Percentiles rank a stretch among this genome's conserved stretches.
Evolutionary conservation across 768 basidiomycete genomes (phyloP).

Genomic region (Rhizopogon salebrosus): DNA sequence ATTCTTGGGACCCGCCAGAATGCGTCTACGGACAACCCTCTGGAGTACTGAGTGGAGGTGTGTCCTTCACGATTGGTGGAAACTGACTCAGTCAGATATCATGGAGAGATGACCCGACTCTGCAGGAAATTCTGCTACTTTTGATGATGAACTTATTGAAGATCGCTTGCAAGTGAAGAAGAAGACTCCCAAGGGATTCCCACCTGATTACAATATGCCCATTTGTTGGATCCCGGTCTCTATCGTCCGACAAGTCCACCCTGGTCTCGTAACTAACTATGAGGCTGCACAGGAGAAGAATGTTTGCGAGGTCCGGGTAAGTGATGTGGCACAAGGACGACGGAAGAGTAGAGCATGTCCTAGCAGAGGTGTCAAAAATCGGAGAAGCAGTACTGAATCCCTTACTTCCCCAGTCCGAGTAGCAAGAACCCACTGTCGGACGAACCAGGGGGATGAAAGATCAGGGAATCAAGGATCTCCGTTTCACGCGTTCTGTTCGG

Average conservation of each 20-base stretch:
- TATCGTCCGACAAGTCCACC: slow-evolving; percentile 38
- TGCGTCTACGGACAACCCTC: slow-evolving; percentile 33
- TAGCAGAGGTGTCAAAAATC: no score
- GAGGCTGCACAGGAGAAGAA: slow-evolving; percentile 24
- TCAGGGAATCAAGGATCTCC: no score
- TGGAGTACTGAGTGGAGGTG: slow-evolving; percentile 40
- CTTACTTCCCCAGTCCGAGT: no score
- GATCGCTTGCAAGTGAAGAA: background rate
- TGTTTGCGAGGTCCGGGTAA: slow-evolving; percentile 14
- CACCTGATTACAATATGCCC: slow-evolving; percentile 23
- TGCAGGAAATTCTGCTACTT: no score
- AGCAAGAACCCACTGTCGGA: no score
- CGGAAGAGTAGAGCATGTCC: slow-evolving; percentile 2
- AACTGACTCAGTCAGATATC: no score
- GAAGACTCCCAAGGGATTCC: slow-evolving; percentile 18
- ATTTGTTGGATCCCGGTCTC: slow-evolving; percentile 43
- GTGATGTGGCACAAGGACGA: slow-evolving; percentile 6
- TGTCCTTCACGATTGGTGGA: slow-evolving; percentile 27
- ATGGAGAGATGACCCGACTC: slow-evolving; percentile 19
- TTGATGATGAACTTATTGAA: slow-evolving; percentile 16
- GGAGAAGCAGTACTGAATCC: no score
- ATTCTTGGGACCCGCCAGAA: slow-evolving; percentile 33
- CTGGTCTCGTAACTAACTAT: slow-evolving; percentile 29
- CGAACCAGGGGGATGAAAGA: no score
- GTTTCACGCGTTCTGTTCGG: no score